Base-by-base conservation (phyloP, 2,329 filamentous ascomycete species). In the Calycina herbarum region DNA sequence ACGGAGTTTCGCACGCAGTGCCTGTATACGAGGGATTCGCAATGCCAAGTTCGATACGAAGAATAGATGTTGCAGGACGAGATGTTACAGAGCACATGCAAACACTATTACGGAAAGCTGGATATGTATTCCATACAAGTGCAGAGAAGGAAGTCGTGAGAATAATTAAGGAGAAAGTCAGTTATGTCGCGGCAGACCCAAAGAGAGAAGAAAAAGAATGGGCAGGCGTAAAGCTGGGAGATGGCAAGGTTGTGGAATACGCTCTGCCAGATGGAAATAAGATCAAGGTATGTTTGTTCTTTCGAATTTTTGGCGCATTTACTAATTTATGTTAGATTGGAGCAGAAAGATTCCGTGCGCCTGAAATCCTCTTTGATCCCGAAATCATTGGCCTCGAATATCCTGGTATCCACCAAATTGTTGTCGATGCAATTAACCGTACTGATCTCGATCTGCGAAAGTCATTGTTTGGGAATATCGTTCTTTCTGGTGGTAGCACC, bases 91-190 rank as follows among this genome's bases (percentile, higher is more conserved):
- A 99, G 79, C 89, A 99, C 77, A 83, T 99, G 80, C 95, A 99
- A 79, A 89, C 90, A 67, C 81, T 98, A 72, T 82, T 99, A 72
- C 87, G 95, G 75, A 98, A 97, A 83, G 92, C 89, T 73, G 95
- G 95, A 60, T 93, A 95, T 76, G 88, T 97, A 20, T 96, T 99
- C 78, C 94, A 98, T 80, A 99, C 95, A 20, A 97, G 93, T 77
- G 95, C 95, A 13, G 95, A 99, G 83, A 99, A 99, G 82, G 95
- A 99, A 80, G 93, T 97, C n/a, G 95, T 99, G 65, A 88, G 94
- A 71, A 85, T 93, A 78, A 97, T 99, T 81, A 99, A 99, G 82
- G 95, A 99, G 83, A 92, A 91, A 76, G 90, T 93, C 59, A 91
- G 92, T 65, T 99, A 98, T 77, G 90, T 99, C 48, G 93, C 95